phyloP scores from a whole-genome alignment of 2,329 filamentous ascomycete species.

The Neonectria coccinea region DNA sequence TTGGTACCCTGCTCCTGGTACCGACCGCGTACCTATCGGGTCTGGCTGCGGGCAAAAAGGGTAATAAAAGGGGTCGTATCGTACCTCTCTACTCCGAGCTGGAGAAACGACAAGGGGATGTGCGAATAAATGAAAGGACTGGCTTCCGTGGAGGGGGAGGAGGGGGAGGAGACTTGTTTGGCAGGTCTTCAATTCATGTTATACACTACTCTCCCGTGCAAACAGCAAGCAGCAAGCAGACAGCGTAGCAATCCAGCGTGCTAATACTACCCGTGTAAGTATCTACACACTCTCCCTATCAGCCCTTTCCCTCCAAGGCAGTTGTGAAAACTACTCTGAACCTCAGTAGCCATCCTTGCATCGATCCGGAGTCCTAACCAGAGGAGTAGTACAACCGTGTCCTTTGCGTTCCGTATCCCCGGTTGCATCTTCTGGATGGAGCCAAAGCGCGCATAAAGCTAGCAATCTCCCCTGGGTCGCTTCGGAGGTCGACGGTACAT shows the following conservation, averaged over 20 bases:
- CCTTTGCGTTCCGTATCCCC: conserved; percentile 1
- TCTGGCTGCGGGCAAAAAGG: not conserved
- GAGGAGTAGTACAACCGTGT: conserved; percentile 13
- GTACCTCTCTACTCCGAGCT: conserved; percentile 15
- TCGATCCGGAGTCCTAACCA: not conserved
- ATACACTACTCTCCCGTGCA: not conserved
- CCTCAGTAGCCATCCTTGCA: not conserved
- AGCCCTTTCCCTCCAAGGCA: not conserved
- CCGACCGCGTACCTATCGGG: conserved; percentile 7
- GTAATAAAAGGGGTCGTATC: conserved; percentile 14
- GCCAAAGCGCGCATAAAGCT: conserved; percentile 24
- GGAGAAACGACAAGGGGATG: conserved; percentile 28
- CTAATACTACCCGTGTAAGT: too few species aligned
- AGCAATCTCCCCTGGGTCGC: conserved; percentile 25
- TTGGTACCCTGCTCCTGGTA: conserved; percentile 8
- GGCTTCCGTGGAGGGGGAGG: conserved; percentile 27
- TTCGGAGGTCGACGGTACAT: conserved; percentile 13
- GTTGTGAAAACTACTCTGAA: not conserved
- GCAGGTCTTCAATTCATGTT: not conserved
- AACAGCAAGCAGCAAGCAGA: too few species aligned
- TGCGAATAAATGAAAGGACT: conserved; percentile 45
- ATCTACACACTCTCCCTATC: not conserved
- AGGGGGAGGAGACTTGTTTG: conserved; percentile 2
- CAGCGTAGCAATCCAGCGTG: too few species aligned
- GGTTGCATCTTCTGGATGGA: conserved; percentile 10